Conservation (phyloP, 805 yeast genomes). For the Ogataea trehalophila region DNA sequence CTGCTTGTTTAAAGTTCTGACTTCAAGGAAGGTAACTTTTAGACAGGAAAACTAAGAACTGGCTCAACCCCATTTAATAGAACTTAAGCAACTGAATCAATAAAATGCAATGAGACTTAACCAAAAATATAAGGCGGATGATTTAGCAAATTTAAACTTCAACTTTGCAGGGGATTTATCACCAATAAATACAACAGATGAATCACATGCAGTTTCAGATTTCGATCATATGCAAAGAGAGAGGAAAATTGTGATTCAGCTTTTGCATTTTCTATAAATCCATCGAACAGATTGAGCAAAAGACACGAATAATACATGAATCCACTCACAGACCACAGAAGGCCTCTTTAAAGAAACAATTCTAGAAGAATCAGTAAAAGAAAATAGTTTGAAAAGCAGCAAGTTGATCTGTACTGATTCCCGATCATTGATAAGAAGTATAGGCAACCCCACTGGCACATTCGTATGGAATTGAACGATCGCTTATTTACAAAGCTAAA, state of each 20-base stretch:
- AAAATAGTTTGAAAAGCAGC: conserved; percentile 12
- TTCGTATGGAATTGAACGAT: neutral
- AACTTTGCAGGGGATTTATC: conserved; percentile 11
- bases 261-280: neutral
- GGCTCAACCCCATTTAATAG: neutral
- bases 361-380: conserved; percentile 9
- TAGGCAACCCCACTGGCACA: conserved; percentile 1
- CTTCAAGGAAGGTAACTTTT: neutral
- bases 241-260: neutral
- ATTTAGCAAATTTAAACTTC: conserved; percentile 1
- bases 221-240: neutral
- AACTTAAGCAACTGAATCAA: neutral
- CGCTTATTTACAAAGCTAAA: neutral
- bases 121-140: neutral
- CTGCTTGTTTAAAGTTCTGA: conserved; percentile 1
- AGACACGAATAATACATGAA: conserved; percentile 11
- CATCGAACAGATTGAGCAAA: conserved; percentile 1
- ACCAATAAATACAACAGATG: conserved; percentile 1
- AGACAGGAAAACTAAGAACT: neutral
- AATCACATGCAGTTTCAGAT: neutral
- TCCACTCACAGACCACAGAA: conserved; percentile 12
- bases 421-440: conserved; percentile 1
- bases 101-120: neutral
- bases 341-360: conserved; percentile 18
- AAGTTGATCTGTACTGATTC: conserved; percentile 1